phyloP scores from a whole-genome alignment of 2,329 filamentous ascomycete species.

The Mollisiaceae sp. region DNA sequence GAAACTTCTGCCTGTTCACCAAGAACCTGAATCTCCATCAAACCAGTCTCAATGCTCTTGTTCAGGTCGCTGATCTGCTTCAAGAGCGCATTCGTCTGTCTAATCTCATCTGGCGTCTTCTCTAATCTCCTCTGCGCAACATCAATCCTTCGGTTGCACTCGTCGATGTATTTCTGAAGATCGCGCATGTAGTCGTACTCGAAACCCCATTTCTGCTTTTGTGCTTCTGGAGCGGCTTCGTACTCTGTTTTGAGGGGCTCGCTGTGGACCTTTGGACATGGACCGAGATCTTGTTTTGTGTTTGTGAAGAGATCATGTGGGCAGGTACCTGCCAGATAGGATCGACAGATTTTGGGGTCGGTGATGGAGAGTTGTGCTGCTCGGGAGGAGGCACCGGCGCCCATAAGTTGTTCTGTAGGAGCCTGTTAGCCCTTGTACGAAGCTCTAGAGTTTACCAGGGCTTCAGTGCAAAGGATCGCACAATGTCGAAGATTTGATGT shows the following conservation, averaged over 20 bases:
- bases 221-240: constrained; percentile 72
- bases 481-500: neutral
- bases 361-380: constrained; percentile 84
- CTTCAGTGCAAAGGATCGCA: neutral
- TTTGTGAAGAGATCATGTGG: constrained; percentile 99
- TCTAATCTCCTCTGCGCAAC: constrained; percentile 86
- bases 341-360: constrained; percentile 93
- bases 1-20: constrained; percentile 82
- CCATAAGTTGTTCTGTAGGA: constrained; percentile 84
- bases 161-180: constrained; percentile 94
- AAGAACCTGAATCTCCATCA: constrained; percentile 85
- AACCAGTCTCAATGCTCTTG: constrained; percentile 77
- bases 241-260: constrained; percentile 91
- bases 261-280: constrained; percentile 85
- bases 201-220: constrained; percentile 74
- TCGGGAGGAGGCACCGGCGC: constrained; percentile 73
- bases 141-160: constrained; percentile 94
- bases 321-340: constrained; percentile 90
- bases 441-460: neutral
- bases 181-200: constrained; percentile 97
- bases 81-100: constrained; percentile 88
- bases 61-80: constrained; percentile 84
- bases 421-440: constrained; percentile 23
- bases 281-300: constrained; percentile 95
- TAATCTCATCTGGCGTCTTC: constrained; percentile 97